These are phyloP conservation scores for Skeletonema tropicum DNA, from an alignment of 108 stramenopile genomes.

Conservation along the genomic window DNA sequence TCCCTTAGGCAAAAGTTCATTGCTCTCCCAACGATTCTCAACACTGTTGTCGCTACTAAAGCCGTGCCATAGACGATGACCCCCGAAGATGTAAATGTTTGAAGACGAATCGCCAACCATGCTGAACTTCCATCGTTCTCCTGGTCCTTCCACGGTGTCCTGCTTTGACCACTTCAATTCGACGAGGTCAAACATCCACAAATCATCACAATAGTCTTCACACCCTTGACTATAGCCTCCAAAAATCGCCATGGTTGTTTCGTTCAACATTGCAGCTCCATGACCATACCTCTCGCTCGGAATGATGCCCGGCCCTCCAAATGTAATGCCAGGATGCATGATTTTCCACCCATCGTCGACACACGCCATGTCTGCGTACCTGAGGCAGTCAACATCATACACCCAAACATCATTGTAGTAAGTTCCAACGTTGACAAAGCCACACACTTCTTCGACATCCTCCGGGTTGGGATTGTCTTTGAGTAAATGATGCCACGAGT, in stretches of 20 bases:
- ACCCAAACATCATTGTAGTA: slow-evolving; percentile 85
- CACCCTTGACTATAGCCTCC: slow-evolving; percentile 82
- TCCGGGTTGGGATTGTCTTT: slow-evolving; percentile 11
- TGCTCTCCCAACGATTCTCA: slow-evolving; percentile 63
- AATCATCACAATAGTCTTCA: slow-evolving; percentile 87
- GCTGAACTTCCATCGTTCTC: slow-evolving; percentile 67
- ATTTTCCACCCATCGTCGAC: slow-evolving; percentile 62
- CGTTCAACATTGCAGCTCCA: slow-evolving; percentile 73
- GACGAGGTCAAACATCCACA: slow-evolving; percentile 80
- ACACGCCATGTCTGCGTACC: slow-evolving; percentile 65
- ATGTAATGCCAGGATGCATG: slow-evolving; percentile 62
- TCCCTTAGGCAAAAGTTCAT: slow-evolving; percentile 58
- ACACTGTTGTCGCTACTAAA: slow-evolving; percentile 72
- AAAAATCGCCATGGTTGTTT: slow-evolving; percentile 74
- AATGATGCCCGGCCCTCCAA: slow-evolving; percentile 66
- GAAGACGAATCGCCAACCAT: slow-evolving; percentile 36
- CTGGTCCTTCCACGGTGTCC: slow-evolving; percentile 39
- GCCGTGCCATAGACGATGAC: slow-evolving; percentile 89
- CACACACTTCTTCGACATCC: slow-evolving; percentile 51
- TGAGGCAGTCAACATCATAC: slow-evolving; percentile 73
- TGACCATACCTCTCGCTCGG: slow-evolving; percentile 81
- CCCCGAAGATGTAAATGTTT: slow-evolving; percentile 68
- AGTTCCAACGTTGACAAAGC: slow-evolving; percentile 59
- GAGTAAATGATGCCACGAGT: slow-evolving; percentile 45
- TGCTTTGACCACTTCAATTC: slow-evolving; percentile 62